These are phyloP conservation scores for Dryas alaskensis DNA, from an alignment of 306 rosid species.

Conservation along the genomic window DNA sequence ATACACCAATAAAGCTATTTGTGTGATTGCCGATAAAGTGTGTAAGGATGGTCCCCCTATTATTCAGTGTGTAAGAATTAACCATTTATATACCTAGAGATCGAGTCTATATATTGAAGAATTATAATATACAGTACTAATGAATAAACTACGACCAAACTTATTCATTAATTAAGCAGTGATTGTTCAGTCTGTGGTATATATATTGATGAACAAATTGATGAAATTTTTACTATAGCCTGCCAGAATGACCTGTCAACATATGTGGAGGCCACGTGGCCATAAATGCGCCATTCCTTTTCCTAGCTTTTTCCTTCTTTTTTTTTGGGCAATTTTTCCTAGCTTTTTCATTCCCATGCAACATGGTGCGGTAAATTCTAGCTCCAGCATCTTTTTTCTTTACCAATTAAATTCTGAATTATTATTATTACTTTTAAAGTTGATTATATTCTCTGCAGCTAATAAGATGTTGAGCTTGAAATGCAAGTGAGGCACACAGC, in stretches of 20 bases:
- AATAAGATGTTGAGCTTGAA: conserved; percentile 5
- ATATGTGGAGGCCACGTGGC: conserved; percentile 26
- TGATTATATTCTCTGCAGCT: conserved; percentile 14
- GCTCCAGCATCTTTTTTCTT: conserved; percentile 33
- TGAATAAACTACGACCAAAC: conserved; percentile 9
- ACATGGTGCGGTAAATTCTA: conserved; percentile 33
- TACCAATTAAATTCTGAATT: conserved; percentile 25
- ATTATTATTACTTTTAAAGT: conserved; percentile 16
- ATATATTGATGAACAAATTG: background rate
- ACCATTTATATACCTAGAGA: background rate
- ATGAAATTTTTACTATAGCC: conserved; percentile 16
- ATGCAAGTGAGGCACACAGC: conserved; percentile 7
- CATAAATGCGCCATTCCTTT: conserved; percentile 30
- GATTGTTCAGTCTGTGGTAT: conserved; percentile 33
- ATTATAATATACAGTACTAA: background rate
- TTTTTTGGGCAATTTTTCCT: conserved; percentile 4
- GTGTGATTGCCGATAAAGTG: conserved; percentile 19
- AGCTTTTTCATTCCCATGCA: conserved; percentile 32
- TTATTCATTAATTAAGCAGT: conserved; percentile 15
- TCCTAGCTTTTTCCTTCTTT: background rate
- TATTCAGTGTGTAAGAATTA: background rate
- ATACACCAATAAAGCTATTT: conserved; percentile 38
- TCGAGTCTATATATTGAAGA: no score
- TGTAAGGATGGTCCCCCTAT: conserved; percentile 20
- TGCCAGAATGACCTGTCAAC: conserved; percentile 18